Conservation (phyloP, 2,329 filamentous ascomycete species). For the Pseudophaeomoniella oleicola region DNA sequence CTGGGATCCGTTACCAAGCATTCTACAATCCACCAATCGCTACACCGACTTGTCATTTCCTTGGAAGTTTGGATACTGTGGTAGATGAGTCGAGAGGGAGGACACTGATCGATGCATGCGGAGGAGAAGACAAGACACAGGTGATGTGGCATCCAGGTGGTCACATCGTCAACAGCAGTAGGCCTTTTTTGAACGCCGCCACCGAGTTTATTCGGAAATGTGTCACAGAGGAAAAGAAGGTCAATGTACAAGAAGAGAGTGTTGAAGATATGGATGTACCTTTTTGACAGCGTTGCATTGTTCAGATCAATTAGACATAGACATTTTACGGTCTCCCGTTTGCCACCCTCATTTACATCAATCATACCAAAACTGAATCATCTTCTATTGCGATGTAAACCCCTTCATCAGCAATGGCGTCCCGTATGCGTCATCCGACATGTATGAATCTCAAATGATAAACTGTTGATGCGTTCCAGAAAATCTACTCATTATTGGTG, state of each 20-base stretch:
- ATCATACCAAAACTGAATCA: no score
- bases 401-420: neutral
- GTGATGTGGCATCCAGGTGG: conserved; percentile 70
- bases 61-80: conserved; percentile 75
- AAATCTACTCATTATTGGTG: neutral
- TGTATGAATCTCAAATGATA: neutral
- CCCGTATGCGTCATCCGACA: neutral
- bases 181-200: conserved; percentile 64
- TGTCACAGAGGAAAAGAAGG: conserved; percentile 18
- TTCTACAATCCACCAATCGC: conserved; percentile 56
- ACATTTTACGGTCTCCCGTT: no score
- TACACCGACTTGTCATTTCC: conserved; percentile 67
- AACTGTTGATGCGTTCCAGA: neutral
- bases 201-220: conserved; percentile 53
- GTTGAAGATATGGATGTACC: conserved; percentile 57
- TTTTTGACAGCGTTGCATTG: no score
- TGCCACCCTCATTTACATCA: no score
- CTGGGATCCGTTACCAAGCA: conserved; percentile 45
- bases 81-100: conserved; percentile 64
- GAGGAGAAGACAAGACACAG: conserved; percentile 34
- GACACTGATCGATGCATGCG: conserved; percentile 52
- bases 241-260: conserved; percentile 35
- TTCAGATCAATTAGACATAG: no score
- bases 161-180: conserved; percentile 74
- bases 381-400: neutral